Conservation (phyloP, 352 stramenopile species). For the Phytophthora lateralis region DNA sequence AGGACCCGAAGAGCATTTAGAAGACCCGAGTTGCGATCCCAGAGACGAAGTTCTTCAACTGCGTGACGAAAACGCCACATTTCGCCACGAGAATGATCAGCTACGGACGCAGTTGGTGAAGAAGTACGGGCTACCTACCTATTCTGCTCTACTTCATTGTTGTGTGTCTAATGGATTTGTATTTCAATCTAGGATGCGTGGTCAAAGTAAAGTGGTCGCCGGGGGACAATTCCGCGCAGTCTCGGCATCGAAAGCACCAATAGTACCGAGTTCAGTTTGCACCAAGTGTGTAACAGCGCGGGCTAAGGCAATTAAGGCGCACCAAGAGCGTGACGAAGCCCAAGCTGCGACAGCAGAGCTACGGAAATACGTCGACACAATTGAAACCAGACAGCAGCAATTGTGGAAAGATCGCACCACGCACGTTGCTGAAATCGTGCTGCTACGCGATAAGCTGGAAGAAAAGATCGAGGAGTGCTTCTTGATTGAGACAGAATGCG, state of each 20-base stretch:
- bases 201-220: slow-evolving; percentile 42
- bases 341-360: slow-evolving; percentile 26
- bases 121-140: slow-evolving; percentile 26
- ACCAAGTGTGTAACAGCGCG: slow-evolving; percentile 31
- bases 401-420: slow-evolving; percentile 37
- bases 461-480: slow-evolving; percentile 27
- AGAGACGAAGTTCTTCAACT: slow-evolving; percentile 21
- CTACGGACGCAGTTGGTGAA: slow-evolving; percentile 40
- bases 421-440: slow-evolving; percentile 26
- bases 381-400: slow-evolving; percentile 35
- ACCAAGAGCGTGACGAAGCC: slow-evolving; percentile 19
- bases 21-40: slow-evolving; percentile 9
- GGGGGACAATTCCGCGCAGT: slow-evolving; percentile 45
- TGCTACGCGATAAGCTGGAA: slow-evolving; percentile 22
- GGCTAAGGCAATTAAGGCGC: slow-evolving; percentile 17
- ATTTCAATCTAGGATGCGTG: slow-evolving; percentile 34
- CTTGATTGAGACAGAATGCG: slow-evolving; percentile 9
- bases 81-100: slow-evolving; percentile 35
- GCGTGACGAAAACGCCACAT: slow-evolving; percentile 30
- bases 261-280: slow-evolving; percentile 1
- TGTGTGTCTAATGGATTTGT: slow-evolving; percentile 1
- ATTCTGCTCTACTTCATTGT: neutral
- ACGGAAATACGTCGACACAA: slow-evolving; percentile 33
- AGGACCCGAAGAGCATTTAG: neutral
- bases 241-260: slow-evolving; percentile 4